Evolutionary conservation across 1,284 basidiomycete genomes (phyloP), one percentile per base, ranked within the genome.

Genomic region (Austroboletus novae-zelandiae): DNA sequence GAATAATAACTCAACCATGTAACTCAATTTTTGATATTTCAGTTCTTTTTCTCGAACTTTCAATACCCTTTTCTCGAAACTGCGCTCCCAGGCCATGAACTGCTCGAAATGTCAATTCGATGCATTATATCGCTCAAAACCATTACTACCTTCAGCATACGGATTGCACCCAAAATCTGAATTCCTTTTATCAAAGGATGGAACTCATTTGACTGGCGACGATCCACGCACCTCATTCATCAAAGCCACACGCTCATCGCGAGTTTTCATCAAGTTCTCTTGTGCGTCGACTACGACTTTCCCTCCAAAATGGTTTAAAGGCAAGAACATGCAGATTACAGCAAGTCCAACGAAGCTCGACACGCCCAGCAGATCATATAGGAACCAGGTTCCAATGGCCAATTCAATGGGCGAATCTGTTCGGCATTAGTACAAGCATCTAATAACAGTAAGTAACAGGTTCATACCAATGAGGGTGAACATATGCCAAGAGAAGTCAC

Each of bases 21-120:
- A 96, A 70, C 92, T 95, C 49, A 90, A 70, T 55, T 83, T 85
- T 67, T 94, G 91, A 68, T 84, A 93, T 58, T 83, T 84, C 13
- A 96, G 75, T 67, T 96, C 92, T 57, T 83, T 85, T 43, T 80
- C 81, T 23, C 93, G 81, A 53, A 95, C 76, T 46, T 79, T 82
- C 49, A 89, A 68, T 9, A 96, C 84, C 9, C 80, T 78, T 30
- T 77, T 74, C 70, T 96, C 92, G 61, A 96, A 96, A 60, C 84
- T 90, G 18, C 90, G 82, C 70, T 97, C 94, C 93, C 93, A 95
- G 10, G 91, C 91, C 91, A 95, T 94, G 69, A 94, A 94, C 83
- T 89, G 54, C 23, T 20, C 23, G 9, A 9, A 35, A 27, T 4
- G 43, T 70, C 40, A 62, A 34, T 17, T n/a, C 31, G 13, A 40